A percentile compares a stretch with the other conserved stretches of the same genome.
Conservation (phyloP, 768 basidiomycete species). For the Tulasnella sp. region DNA sequence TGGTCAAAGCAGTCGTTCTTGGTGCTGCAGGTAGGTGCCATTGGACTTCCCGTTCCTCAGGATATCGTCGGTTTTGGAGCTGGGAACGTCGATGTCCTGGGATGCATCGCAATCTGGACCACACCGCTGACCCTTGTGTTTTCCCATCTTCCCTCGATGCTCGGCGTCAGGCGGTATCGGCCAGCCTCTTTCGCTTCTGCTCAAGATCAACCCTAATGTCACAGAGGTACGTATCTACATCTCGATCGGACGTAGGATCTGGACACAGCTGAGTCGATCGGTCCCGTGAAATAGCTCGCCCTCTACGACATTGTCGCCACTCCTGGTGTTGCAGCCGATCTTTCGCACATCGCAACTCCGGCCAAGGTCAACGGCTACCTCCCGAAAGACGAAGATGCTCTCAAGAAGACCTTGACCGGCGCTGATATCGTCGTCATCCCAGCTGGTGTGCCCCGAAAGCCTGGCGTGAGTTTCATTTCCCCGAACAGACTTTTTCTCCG, state of each 20-base stretch:
- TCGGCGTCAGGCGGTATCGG: conserved; percentile 73
- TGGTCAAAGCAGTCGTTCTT: conserved; percentile 86
- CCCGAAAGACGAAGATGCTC: conserved; percentile 58
- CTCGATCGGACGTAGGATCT: background rate
- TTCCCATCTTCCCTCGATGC: background rate
- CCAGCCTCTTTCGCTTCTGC: conserved; percentile 84
- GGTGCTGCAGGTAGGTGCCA: conserved; percentile 71
- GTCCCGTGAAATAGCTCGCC: conserved; percentile 41
- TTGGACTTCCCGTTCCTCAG: background rate
- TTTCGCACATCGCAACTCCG: conserved; percentile 85
- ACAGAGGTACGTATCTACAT: conserved; percentile 43
- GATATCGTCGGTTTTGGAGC: background rate
- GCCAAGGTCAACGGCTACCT: conserved; percentile 77
- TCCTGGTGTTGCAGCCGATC: conserved; percentile 92
- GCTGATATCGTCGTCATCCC: conserved; percentile 91
- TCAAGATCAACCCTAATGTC: conserved; percentile 75
- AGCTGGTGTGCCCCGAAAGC: conserved; percentile 93
- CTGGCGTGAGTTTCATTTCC: conserved; percentile 49
- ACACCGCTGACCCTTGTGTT: background rate
- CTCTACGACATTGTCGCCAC: conserved; percentile 96
- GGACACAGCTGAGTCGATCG: background rate
- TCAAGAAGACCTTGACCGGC: conserved; percentile 70
- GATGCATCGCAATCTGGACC: background rate
- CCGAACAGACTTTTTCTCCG: background rate
- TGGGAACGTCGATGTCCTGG: background rate